Percentiles rank a stretch among this genome's conserved stretches.
These are phyloP conservation scores for Nakaseomyces uthaithaninus DNA, from an alignment of 1,139 yeast species.

Conservation along the genomic window DNA sequence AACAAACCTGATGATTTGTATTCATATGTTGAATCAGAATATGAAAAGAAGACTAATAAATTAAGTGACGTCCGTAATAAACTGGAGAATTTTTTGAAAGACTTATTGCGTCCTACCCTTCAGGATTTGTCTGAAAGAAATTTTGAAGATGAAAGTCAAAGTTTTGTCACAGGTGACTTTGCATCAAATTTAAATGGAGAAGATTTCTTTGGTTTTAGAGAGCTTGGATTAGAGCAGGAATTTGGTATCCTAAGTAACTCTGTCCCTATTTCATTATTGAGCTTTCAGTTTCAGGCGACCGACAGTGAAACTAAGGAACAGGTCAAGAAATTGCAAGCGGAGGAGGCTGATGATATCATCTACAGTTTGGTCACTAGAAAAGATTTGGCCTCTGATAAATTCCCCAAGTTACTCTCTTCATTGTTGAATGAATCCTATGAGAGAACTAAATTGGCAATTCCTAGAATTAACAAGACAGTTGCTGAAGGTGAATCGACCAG, in stretches of 20 bases:
- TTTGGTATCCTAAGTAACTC: conserved; percentile 78
- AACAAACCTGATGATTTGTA: conserved; percentile 70
- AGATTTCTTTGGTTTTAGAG: conserved; percentile 95
- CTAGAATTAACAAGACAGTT: conserved; percentile 35
- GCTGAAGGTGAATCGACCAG: conserved; percentile 13
- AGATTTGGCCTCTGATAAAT: conserved; percentile 52
- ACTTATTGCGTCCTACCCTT: conserved; percentile 74
- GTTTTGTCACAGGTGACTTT: conserved; percentile 89
- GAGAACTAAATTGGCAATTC: conserved; percentile 44
- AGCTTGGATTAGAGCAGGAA: conserved; percentile 87
- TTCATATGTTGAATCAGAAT: conserved; percentile 64
- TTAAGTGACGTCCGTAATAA: conserved; percentile 61
- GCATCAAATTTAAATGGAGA: conserved; percentile 80
- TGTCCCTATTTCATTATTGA: conserved; percentile 76
- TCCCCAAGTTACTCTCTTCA: conserved; percentile 38
- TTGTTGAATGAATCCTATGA: conserved; percentile 47
- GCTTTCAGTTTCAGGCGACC: conserved; percentile 59
- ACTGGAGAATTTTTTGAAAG: conserved; percentile 67
- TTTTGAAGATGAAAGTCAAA: conserved; percentile 86
- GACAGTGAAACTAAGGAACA: conserved; percentile 41
- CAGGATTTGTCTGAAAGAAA: conserved; percentile 67
- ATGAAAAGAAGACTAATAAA: conserved; percentile 61
- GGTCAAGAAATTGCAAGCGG: conserved; percentile 48
- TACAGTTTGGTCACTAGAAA: conserved; percentile 43
- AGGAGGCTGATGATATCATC: conserved; percentile 50